Evolutionary conservation across 1,284 basidiomycete genomes (phyloP).

Genomic region (Puccinia horiana): DNA sequence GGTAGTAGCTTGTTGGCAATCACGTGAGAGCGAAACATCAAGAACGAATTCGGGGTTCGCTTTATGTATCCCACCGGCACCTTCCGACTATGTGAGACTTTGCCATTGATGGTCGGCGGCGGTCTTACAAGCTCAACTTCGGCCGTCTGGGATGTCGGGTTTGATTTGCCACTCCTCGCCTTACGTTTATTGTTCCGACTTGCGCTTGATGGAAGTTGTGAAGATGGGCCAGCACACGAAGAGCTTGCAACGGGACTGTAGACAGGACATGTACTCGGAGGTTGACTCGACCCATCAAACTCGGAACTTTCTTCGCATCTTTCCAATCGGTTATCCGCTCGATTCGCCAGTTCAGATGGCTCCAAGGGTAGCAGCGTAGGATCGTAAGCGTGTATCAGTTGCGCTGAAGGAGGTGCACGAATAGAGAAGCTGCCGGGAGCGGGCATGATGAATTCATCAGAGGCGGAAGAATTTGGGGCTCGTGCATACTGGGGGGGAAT

Average conservation of each 20-base stretch:
- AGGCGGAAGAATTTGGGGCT: not conserved
- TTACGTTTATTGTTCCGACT: not conserved
- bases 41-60: slow-evolving; percentile 89
- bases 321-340: not conserved
- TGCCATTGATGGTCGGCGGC: slow-evolving; percentile 49
- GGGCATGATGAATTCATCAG: slow-evolving; percentile 34
- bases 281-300: not conserved
- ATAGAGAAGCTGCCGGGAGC: slow-evolving; percentile 43
- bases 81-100: slow-evolving; percentile 45
- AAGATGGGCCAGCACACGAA: not conserved
- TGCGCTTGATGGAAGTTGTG: not conserved
- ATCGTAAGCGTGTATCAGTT: slow-evolving; percentile 12
- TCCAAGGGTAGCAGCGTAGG: not conserved
- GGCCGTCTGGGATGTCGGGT: not conserved
- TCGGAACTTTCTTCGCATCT: slow-evolving; percentile 4
- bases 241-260: slow-evolving; percentile 12
- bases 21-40: slow-evolving; percentile 86
- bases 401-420: slow-evolving; percentile 30
- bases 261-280: not conserved
- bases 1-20: slow-evolving; percentile 76
- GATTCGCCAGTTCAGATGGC: not conserved
- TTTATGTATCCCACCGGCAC: slow-evolving; percentile 73
- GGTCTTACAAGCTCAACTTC: slow-evolving; percentile 44
- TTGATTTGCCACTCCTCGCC: not conserved
- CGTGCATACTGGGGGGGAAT: slow-evolving; percentile 9